Evolutionary conservation across 331 rosid species (phyloP).

Genomic region (Acacia pycnantha): DNA sequence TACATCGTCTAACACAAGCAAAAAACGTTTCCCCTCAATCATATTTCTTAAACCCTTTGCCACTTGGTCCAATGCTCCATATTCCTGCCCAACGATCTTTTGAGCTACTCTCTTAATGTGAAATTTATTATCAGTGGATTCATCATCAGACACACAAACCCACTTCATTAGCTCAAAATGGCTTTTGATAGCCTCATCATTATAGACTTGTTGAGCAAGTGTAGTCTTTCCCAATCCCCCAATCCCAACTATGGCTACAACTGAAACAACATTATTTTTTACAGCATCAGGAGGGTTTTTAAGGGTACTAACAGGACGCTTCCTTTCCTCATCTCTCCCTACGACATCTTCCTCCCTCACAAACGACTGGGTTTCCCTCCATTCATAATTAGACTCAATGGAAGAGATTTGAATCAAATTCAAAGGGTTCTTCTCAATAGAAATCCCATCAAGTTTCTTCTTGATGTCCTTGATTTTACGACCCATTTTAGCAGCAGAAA

Average conservation of each 20-base stretch:
- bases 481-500: background rate
- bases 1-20: background rate
- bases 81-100: background rate
- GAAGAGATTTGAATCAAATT: background rate
- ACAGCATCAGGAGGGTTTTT: background rate
- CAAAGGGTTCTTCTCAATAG: background rate
- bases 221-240: background rate
- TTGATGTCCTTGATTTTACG: background rate
- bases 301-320: background rate
- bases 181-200: background rate
- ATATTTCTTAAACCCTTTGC: background rate
- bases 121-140: too few relatives aligned
- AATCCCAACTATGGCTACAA: background rate
- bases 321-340: conserved; percentile 26
- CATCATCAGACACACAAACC: background rate
- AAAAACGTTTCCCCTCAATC: background rate
- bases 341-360: background rate
- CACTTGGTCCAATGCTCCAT: background rate
- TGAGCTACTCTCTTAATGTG: background rate
- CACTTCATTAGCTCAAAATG: background rate
- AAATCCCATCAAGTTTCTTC: background rate
- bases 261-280: background rate
- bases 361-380: background rate
- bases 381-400: background rate
- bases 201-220: background rate